Base-by-base conservation (phyloP, 176 grass and related monocot species). In the Bolboschoenus planiculmis region DNA sequence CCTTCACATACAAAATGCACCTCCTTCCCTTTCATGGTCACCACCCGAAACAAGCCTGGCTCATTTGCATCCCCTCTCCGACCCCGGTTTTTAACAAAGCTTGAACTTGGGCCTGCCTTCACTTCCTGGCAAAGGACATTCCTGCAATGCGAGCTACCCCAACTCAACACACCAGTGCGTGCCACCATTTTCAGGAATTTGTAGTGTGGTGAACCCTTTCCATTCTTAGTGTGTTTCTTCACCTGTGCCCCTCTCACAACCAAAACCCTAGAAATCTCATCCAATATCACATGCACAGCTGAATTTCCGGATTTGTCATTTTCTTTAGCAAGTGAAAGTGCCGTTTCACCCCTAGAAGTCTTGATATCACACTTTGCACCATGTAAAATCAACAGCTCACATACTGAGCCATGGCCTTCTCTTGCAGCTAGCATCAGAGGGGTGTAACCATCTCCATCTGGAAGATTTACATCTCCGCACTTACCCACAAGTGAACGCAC, bases 371-470 rank as follows among this genome's bases (percentile, higher is more conserved):
- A 96, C 83, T 81, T 81, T 3, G 89, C 97, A 40, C 91, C 97
- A 44, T 83, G 70, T 39, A 77, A 82, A 87, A 96, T 99, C 30
- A 99, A 86, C 1, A 91, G 34, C 84, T 96, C 91, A 48, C 93
- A 99, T 8, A 95, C 62, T 24, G 33, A 14, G 0, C 82, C 91
- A 27, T 96, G 96, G 35, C 96, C 91, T 86, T 93, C 89, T 53
- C 87, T 93, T 9, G 91, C 92, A 9, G 92, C 96, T 10, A 95
- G 89, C 96, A 99, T 99, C 35, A 99, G 79, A 36, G 96, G 92
- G 6, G 96, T 95, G 60, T 99, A 95, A 1, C 89, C 87, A 11
- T 99, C 92, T 42, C 91, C 87, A 33, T 99, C 93, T 7, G 89
- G 87, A 37, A 90, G 6, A 68, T 93, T 88, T 21, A 91, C 92